Percentiles rank a stretch among this genome's conserved stretches.
phyloP scores from a whole-genome alignment of 106 monocot species.

The Allium cepa region DNA sequence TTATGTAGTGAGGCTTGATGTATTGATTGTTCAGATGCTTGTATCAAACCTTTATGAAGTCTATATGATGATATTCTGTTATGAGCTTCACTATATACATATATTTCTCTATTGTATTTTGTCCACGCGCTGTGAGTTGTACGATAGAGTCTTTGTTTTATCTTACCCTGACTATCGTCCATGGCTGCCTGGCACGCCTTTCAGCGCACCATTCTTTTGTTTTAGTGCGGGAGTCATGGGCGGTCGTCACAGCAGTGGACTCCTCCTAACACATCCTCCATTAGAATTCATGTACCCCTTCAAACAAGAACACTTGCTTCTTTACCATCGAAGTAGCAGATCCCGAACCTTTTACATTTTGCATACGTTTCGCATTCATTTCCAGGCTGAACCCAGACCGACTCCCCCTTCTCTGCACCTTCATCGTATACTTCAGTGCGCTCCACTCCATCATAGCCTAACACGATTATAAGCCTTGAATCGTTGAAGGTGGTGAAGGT shows the following conservation, averaged over 20 bases:
- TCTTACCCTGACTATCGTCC: no score
- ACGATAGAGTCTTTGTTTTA: no score
- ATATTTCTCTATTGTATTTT: no score
- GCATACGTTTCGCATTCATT: conserved; percentile 47
- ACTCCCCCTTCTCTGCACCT: conserved; percentile 13
- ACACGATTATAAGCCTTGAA: conserved; percentile 20
- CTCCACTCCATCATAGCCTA: conserved; percentile 27
- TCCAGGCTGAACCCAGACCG: conserved; percentile 31
- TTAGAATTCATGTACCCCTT: conserved; percentile 23
- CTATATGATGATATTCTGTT: no score
- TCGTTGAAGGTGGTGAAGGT: conserved; percentile 23
- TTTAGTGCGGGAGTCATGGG: no score
- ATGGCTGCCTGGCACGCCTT: no score
- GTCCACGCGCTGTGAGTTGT: no score
- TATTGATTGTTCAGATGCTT: no score
- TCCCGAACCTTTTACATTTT: conserved; percentile 26
- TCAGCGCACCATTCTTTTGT: no score
- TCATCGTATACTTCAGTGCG: conserved; percentile 7
- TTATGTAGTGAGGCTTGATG: no score
- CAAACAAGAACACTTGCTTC: conserved; percentile 25
- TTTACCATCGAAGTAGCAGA: conserved; percentile 9
- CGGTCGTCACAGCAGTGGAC: conserved; percentile 25
- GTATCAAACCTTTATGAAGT: no score
- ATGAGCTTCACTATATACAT: no score
- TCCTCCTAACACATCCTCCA: conserved; percentile 23